Conservation (phyloP, 1,284 basidiomycete genomes). For the Moniliophthora roreri region DNA sequence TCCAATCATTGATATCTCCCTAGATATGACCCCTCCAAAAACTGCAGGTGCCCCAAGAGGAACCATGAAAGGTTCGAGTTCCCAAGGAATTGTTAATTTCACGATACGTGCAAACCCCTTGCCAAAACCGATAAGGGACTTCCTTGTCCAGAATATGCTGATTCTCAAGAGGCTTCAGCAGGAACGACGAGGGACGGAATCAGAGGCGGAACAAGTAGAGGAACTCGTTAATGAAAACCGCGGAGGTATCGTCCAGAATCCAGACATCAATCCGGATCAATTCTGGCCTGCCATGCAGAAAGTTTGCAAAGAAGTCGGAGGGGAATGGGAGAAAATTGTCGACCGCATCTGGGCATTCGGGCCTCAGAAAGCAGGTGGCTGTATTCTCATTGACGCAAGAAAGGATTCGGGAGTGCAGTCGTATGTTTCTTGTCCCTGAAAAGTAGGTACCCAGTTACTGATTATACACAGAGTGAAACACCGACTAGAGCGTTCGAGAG, state of each 20-base stretch:
- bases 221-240: conserved; percentile 48
- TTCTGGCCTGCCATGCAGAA: conserved; percentile 81
- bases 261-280: conserved; percentile 68
- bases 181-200: conserved; percentile 37
- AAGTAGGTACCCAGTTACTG: conserved; percentile 17
- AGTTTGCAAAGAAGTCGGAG: conserved; percentile 68
- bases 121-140: conserved; percentile 66
- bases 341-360: conserved; percentile 92
- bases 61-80: conserved; percentile 10
- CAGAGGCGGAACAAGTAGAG: conserved; percentile 25
- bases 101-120: conserved; percentile 83
- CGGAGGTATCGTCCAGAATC: conserved; percentile 58
- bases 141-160: conserved; percentile 75
- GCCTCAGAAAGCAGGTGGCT: conserved; percentile 85
- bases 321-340: conserved; percentile 78
- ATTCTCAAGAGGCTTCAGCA: conserved; percentile 55
- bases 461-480: conserved; percentile 43
- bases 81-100: conserved; percentile 73
- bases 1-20: conserved; percentile 1
- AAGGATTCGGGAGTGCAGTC: conserved; percentile 44
- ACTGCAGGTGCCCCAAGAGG: conserved; percentile 74
- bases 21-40: conserved; percentile 90
- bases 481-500: conserved; percentile 42
- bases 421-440: conserved; percentile 41
- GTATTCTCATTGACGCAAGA: conserved; percentile 80